Base-by-base conservation (phyloP, 1,284 basidiomycete genomes). In the Puccinia hordei region DNA sequence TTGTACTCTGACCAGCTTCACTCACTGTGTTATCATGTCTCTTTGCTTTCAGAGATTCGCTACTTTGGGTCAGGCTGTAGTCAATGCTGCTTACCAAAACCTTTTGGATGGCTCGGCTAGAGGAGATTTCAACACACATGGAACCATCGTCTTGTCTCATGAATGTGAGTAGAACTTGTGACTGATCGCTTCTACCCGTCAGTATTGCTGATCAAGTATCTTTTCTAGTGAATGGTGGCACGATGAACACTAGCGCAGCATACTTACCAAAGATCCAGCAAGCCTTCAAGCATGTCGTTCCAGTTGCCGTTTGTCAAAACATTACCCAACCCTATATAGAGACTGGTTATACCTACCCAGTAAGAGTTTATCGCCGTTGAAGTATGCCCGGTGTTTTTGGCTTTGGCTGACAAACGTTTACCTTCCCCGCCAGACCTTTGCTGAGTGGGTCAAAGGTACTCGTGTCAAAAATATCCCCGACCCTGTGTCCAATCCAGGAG, bases 131-230 rank as follows among this genome's bases (percentile, higher is more conserved):
- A 63, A 73, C 27, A 83, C 82, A 9, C 81, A 84, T 57, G 87
- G 87, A 24, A 85, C 86, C 24, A 85, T 88, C 49, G 87, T 88
- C 46, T 84, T 88, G 63, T 86, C 85, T 27, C 87, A 88, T 84
- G 87, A 87, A 83, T 82, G 87, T 80, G 86, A 85, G 86, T 86
- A 86, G 83, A 84, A 83, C 76, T 87, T 87, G 68, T 87, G 87
- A 86, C 71, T 38, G 3, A 68, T 82, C 33, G 35, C 81, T 33
- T 1, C 80, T 85, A 84, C n/a, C 22, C 82, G 83, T 85, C 82
- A 41, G 24, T n/a, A 15, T 24, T 4, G 83, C 85, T 57, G 83
- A 49, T 78, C 84, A 22, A 19, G 44, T 81, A 35, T 35, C 30
- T 27, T 44, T 22, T 30, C 17, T 27, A 82, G 66, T 75, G 76